Evolutionary conservation across 495 filamentous ascomycete genomes (phyloP), one percentile per base, ranked within the genome.

Genomic region (Oleoguttula mirabilis): DNA sequence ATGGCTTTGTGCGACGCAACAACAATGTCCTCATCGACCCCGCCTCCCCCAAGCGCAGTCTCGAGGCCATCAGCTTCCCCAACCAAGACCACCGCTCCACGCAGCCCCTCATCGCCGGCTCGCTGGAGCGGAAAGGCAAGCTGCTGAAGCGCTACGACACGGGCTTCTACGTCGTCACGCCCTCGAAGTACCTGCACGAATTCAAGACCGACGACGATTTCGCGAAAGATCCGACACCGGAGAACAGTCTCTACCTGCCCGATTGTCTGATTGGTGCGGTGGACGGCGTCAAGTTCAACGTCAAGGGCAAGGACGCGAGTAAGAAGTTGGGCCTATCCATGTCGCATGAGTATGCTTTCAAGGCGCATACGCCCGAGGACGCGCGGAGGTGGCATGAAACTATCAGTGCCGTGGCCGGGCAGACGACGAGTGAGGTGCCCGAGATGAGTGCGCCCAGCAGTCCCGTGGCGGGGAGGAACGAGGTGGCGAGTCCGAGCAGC

Each of bases 191-290:
- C 62, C 66, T 98, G 34, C 90, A 96, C 62, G 90, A 96, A 56
- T 96, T 92, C 70, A 93, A 93, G 60, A 84, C 88, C 55, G 79
- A 79, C 57, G 88, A 98, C 60, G 80, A 94, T 57, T 66, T 83
- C 55, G 72, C 71, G 39, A 71, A 72, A 51, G 92, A 98, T 45
- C 87, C 88, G 5, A 61, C 66, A 19, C 92, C 88, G 0, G 87
- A 96, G 58, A 66, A 87, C 7, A 86, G 81, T 17, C 77, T 98
- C 40, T 98, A 86, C 59, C 75, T 98, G 6, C 90, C 90, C 32
- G 92, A 98, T 56, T 92, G 88, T 55, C 63, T 74, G 19, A 69
- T 96, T 43, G 84, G 88, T 42, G 69, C 70, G 3, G 68, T 85
- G 30, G 73, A 69, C 48, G 87, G 79, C 31, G 69, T 74, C 49